Base-by-base conservation (phyloP, 139 green algal species). In the Chlorella sp. region DNA sequence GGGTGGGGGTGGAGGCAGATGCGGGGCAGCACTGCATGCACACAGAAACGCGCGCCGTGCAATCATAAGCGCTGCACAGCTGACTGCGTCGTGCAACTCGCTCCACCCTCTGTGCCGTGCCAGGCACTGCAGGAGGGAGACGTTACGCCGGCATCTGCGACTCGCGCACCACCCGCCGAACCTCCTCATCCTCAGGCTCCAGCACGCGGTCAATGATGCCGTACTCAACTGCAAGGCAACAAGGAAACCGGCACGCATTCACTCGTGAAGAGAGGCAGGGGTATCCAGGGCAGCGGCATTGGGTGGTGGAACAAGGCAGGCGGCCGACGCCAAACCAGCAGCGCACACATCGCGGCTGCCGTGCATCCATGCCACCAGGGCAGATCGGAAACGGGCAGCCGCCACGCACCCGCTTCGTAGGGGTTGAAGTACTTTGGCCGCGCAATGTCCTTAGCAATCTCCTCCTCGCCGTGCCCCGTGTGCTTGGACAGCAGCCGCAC, bases 391-490 rank as follows among this genome's bases (percentile, higher is more conserved):
- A 36, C 16, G 20, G 36, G 20, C 9, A 68, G n/a, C 16, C 67
- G 16, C 4, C 26, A 24, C 76, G 24, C 58, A 82, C 56, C 58
- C 1, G 64, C 79, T 75, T 96, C 93, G 83, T 97, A 95, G 0
- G 97, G 95, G 68, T 92, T 95, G 87, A 99, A 96, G 92, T 99
- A 99, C 62, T 87, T 88, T 2, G 97, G 95, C 41, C 97, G 92
- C 65, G 74, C 62, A 70, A 99, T 98, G 90, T 98, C 96, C 41
- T 89, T 76, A 46, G 92, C 90, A 51, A 99, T 92, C 89, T 97
- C 75, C 77, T 98, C 95, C 79, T 92, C 84, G 11, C 88, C 85
- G 74, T 98, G 93, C 38, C 92, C 92, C 36, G 93, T 99, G 91
- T 96, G 90, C 81, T 91, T 88, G 17, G 92, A 84, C 73, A 98